Conservation (phyloP, 352 stramenopile genomes). For the Phytophthora colocasiae region DNA sequence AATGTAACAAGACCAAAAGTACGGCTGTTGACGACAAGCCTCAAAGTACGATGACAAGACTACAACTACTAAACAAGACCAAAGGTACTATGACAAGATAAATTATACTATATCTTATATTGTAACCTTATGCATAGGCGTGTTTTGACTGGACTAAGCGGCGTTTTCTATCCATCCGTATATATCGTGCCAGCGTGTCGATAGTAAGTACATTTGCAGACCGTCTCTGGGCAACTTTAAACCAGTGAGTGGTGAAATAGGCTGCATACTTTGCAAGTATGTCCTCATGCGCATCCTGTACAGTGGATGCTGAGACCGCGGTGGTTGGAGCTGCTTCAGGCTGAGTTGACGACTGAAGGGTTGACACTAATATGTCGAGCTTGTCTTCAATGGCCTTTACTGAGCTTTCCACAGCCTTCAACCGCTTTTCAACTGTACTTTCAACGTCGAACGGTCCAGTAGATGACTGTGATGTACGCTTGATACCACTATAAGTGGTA, state of each 20-base stretch:
- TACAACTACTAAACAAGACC: conserved; percentile 3
- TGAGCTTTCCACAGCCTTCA: conserved; percentile 7
- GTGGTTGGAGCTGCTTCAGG: neutral
- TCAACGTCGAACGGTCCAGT: neutral
- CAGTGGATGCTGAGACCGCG: neutral
- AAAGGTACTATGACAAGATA: conserved; percentile 3
- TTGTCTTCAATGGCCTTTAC: conserved; percentile 7
- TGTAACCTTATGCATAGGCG: neutral
- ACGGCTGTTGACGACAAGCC: neutral
- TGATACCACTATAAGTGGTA: neutral
- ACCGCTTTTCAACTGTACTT: conserved; percentile 2
- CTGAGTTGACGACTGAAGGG: neutral
- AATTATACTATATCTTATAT: conserved; percentile 1
- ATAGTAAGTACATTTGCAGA: neutral
- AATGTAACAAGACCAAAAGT: conserved; percentile 7
- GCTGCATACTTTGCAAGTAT: neutral
- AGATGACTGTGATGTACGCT: neutral
- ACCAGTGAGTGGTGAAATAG: conserved; percentile 12
- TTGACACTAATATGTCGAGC: neutral
- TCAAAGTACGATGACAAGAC: conserved; percentile 5
- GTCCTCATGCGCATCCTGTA: neutral
- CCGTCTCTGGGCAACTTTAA: neutral
- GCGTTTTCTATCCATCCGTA: conserved; percentile 11
- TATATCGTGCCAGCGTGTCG: neutral
- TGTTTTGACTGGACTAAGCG: neutral